Evolutionary conservation across 192 early-diverging fungal genomes (phyloP), one percentile per base, ranked within the genome.

Genomic region (Piromyces finnis): DNA sequence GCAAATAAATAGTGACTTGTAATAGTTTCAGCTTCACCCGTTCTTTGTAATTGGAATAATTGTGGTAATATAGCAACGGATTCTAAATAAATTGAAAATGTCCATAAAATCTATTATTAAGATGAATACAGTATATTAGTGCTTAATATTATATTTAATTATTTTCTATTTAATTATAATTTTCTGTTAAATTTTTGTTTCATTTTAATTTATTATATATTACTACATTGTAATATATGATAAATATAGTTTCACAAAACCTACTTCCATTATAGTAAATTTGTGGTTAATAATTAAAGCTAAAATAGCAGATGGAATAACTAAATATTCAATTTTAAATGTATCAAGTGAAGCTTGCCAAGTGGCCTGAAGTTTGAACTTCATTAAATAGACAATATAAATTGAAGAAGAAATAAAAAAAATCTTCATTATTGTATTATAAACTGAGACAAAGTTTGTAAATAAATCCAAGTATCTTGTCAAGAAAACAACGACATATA

Each of bases 1-100:
- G 97, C 95, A 89, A 99, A 99, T 77, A 99, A 86, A 84, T 99
- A 99, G 85, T 99, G 98, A 16, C 96, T 94, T 15, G 97, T 99
- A 85, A 99, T 98, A n/a, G 95, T 96, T 85, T 99, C 97, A 16
- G 96, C 96, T 85, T 98, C 97, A 30, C 97, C 96, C 2, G 97
- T 98, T 79, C 95, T 91, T n/a, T 93, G 91, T 82, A 99, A 88
- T 88, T 97, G 96, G 88, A 97, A 98, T 18, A 99, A 90, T 82
- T 99, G 98, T 30, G 98, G 98, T 79, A 99, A 85, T 84, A 99
- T 99, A 9, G 98, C 98, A 0, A 97, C 94, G 3, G 96, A 87
- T 84, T 99, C 98, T 79, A 99, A 88, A 82, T 93, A 98, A 80
- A 99, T 93, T 27, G 97, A 98, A 85, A 98, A 99, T 12, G 95